Evolutionary conservation across 2,329 filamentous ascomycete genomes (phyloP).

Genomic region (Epichloe aotearoae): DNA sequence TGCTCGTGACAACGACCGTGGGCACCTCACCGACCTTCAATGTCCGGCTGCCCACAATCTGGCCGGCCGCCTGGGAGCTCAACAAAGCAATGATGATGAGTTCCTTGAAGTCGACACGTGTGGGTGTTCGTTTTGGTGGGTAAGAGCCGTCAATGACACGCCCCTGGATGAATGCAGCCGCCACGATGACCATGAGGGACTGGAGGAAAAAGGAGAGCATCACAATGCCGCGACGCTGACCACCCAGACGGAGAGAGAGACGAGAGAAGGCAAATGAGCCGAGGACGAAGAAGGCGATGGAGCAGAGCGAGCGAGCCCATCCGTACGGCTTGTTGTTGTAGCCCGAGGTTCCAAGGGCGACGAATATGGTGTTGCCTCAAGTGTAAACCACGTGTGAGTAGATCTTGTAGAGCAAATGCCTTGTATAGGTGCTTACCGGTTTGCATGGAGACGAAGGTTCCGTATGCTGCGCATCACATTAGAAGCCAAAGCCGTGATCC

Average conservation of each 20-base stretch:
- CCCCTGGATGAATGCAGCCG: constrained; percentile 37
- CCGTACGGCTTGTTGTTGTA: constrained; percentile 35
- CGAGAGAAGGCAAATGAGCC: constrained; percentile 36
- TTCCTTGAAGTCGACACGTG: constrained; percentile 14
- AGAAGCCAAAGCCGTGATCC: neutral
- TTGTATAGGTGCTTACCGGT: constrained; percentile 13
- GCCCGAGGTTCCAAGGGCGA: constrained; percentile 43
- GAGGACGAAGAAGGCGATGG: constrained; percentile 38
- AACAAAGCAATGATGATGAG: constrained; percentile 32
- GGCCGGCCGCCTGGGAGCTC: constrained; percentile 39
- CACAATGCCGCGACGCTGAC: constrained; percentile 25
- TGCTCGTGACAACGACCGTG: constrained; percentile 40
- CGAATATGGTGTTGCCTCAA: constrained; percentile 48
- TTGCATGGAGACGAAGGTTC: constrained; percentile 24
- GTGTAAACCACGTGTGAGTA: neutral
- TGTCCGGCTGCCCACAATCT: constrained; percentile 35
- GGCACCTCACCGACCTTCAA: constrained; percentile 41
- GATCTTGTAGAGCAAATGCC: neutral
- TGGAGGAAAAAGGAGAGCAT: constrained; percentile 38
- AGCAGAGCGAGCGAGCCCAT: constrained; percentile 35
- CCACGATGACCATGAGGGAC: constrained; percentile 34
- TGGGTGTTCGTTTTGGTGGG: constrained; percentile 4
- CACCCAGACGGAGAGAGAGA: constrained; percentile 12
- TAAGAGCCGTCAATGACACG: constrained; percentile 16
- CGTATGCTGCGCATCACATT: constrained; percentile 10